Percentiles rank a stretch among this genome's conserved stretches.
Evolutionary conservation across 2,329 filamentous ascomycete genomes (phyloP).

Genomic region (Fusarium humuli): DNA sequence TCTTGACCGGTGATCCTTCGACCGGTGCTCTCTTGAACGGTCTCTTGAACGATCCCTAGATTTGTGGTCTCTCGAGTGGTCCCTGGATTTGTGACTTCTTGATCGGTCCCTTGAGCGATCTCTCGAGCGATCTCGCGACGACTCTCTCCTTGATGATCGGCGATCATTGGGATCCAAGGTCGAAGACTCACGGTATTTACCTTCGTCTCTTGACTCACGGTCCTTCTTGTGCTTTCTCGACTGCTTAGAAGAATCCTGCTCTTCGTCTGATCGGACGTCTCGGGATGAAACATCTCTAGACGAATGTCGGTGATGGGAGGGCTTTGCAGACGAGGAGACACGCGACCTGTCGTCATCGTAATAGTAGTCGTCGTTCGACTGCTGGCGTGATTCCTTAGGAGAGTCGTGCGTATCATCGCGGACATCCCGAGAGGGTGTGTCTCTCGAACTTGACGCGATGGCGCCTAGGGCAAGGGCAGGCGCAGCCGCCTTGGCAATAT

Average conservation of each 20-base stretch:
- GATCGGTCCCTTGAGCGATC: constrained; percentile 18
- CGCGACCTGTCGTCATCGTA: constrained; percentile 35
- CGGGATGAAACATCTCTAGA: constrained; percentile 32
- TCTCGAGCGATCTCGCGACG: constrained; percentile 32
- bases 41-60: constrained; percentile 14
- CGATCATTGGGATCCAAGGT: constrained; percentile 26
- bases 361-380: constrained; percentile 30
- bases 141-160: constrained; percentile 30
- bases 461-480: constrained; percentile 40
- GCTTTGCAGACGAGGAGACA: constrained; percentile 25
- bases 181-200: constrained; percentile 22
- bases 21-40: neutral
- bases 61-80: constrained; percentile 6
- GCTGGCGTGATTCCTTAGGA: constrained; percentile 22
- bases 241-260: constrained; percentile 28
- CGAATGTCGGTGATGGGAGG: constrained; percentile 33
- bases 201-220: constrained; percentile 27
- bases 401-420: constrained; percentile 31
- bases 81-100: constrained; percentile 12
- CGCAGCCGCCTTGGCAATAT: constrained; percentile 31
- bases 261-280: constrained; percentile 40
- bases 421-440: constrained; percentile 28
- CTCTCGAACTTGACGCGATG: constrained; percentile 28
- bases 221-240: constrained; percentile 36
- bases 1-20: constrained; percentile 19